Base-by-base conservation (phyloP, 495 filamentous ascomycete genomes). In the Venustampulla echinocandica region DNA sequence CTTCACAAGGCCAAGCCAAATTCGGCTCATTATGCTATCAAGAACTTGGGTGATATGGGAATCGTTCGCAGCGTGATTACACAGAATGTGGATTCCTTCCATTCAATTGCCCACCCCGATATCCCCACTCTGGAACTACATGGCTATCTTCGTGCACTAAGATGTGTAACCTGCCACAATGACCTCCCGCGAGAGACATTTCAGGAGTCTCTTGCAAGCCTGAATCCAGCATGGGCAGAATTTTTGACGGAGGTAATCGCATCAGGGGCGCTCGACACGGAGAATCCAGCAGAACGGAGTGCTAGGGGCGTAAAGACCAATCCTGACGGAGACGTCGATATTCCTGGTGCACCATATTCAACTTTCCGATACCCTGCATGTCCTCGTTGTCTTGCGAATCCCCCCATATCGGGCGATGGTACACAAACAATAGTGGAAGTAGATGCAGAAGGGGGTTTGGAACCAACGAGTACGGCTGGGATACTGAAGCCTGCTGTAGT, bases 41-140 rank as follows among this genome's bases (percentile, higher is more conserved):
- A 74, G 30, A 68, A 78, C 46, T 64, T 98, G 34, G 81, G 79
- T 6, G 61, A 74, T 18, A 71, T 87, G 57, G 90, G 87, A 0
- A 60, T 87, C 40, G 65, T 95, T 10, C 77, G 74, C 41, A 79
- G 69, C 22, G 85, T 95, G 22, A 78, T 98, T 52, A 98, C 92
- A 33, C 92, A 98, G 61, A 96, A 97, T 60, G 90, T 96, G 19
- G 92, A 98, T 62, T 95, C 89, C 4, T 92, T 96, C 61, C 90
- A 98, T 64, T 69, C 78, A 1, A 61, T 65, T 22, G 80, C 85
- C 5, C 90, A 96, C 62, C 86, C 90, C 2, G 59, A 74, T 1
- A 62, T 90, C 10, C 70, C 75, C 4, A 92, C 86, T 4, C 63
- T 90, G 13, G 92, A 97, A 63, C 70, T 98, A 35, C 92, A 98